These are phyloP conservation scores for Corinectria fuckeliana DNA, from an alignment of 2,329 filamentous ascomycete genomes.

Conservation along the genomic window DNA sequence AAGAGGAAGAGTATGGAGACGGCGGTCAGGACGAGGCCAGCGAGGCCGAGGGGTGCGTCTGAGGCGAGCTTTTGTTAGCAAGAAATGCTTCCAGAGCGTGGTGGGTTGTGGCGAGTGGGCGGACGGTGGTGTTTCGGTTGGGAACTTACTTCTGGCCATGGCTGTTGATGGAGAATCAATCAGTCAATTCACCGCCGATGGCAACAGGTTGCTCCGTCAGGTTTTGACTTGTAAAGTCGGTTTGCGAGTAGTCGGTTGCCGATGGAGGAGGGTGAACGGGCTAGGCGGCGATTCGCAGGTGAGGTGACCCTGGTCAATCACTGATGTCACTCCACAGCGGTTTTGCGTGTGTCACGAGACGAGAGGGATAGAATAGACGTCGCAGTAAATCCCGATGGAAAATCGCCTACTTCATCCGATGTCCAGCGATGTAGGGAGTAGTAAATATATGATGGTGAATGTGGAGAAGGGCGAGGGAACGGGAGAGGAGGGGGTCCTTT, in stretches of 20 bases:
- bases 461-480: background rate
- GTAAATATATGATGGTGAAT: background rate
- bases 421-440: background rate
- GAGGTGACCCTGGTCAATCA: background rate
- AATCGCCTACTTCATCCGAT: too few relatives aligned
- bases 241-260: background rate
- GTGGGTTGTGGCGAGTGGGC: background rate
- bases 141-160: slow-evolving; percentile 34
- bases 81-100: background rate
- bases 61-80: slow-evolving; percentile 7
- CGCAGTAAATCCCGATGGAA: too few relatives aligned
- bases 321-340: slow-evolving; percentile 3
- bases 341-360: slow-evolving; percentile 3
- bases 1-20: slow-evolving; percentile 61
- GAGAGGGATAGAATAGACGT: too few relatives aligned
- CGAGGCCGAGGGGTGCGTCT: slow-evolving; percentile 51
- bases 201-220: background rate
- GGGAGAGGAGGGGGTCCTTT: background rate
- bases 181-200: background rate
- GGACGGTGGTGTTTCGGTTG: background rate
- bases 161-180: background rate
- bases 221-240: background rate
- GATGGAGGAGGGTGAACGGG: background rate
- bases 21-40: slow-evolving; percentile 56
- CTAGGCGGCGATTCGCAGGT: background rate